These are phyloP conservation scores for Schizonepeta tenuifolia DNA, from an alignment of 257 asterid species.

Conservation along the genomic window DNA sequence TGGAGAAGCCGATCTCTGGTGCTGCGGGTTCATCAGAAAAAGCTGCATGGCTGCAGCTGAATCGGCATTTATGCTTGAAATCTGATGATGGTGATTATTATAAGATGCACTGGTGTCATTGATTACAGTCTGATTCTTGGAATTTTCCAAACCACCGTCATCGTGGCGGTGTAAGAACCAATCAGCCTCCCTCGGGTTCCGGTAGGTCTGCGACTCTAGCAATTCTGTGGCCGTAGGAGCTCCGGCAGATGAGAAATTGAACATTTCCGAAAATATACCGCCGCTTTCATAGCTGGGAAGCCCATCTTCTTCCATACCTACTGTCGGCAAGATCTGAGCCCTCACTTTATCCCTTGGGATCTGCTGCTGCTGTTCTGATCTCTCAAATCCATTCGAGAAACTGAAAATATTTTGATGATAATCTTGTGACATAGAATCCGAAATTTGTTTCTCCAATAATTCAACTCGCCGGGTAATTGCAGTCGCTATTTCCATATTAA, in stretches of 20 bases:
- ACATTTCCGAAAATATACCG: conserved; percentile 89
- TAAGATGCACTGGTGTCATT: not conserved
- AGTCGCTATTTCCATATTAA: conserved; percentile 54
- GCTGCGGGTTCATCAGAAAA: conserved; percentile 77
- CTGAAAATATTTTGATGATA: conserved; percentile 68
- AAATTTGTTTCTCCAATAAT: conserved; percentile 32
- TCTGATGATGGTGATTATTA: conserved; percentile 42
- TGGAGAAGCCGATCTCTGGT: conserved; percentile 66
- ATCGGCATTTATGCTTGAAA: conserved; percentile 56
- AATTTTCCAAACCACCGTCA: conserved; percentile 44
- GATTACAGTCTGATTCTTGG: conserved; percentile 33
- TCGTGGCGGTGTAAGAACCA: conserved; percentile 64
- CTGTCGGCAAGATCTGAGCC: conserved; percentile 53
- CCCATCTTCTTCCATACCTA: conserved; percentile 58
- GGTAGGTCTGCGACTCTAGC: conserved; percentile 49
- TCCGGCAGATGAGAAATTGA: conserved; percentile 58
- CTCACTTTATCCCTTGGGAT: conserved; percentile 82
- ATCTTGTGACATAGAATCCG: conserved; percentile 81
- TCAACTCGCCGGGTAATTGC: not conserved
- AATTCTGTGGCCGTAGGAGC: conserved; percentile 43
- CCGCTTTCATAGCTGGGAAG: conserved; percentile 69
- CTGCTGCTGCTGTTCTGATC: conserved; percentile 62
- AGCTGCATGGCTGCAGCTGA: conserved; percentile 97
- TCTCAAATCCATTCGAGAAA: conserved; percentile 86
- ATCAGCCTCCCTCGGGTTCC: conserved; percentile 44